Percentiles rank a stretch among this genome's conserved stretches.
Evolutionary conservation across 108 stramenopile genomes (phyloP).

Genomic region (Skeletonema costatum): DNA sequence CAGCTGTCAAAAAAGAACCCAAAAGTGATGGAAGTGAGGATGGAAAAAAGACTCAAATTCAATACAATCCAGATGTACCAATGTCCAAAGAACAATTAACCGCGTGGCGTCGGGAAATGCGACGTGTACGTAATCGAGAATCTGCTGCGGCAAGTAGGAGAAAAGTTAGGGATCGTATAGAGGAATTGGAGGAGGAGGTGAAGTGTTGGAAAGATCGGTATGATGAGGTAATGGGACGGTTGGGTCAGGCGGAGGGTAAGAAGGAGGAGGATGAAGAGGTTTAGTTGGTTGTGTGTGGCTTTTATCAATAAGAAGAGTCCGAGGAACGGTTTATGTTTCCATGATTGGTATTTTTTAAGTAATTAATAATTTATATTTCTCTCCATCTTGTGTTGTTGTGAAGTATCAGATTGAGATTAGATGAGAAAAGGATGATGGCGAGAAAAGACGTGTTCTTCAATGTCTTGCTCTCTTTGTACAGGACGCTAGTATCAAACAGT

Average conservation of each 20-base stretch:
- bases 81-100: conserved; percentile 89
- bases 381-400: neutral
- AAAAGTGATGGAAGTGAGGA: neutral
- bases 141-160: conserved; percentile 83
- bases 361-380: neutral
- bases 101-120: conserved; percentile 82
- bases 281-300: neutral
- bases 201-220: conserved; percentile 79
- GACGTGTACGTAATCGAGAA: conserved; percentile 84
- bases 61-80: conserved; percentile 86
- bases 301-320: neutral
- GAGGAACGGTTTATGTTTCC: neutral
- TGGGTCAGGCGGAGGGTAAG: conserved; percentile 25
- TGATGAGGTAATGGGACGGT: conserved; percentile 63
- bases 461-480: neutral
- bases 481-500: no score
- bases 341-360: neutral
- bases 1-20: neutral
- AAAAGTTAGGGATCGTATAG: conserved; percentile 73
- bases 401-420: neutral
- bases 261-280: conserved; percentile 3
- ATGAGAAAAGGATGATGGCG: neutral
- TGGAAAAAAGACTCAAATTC: conserved; percentile 57
- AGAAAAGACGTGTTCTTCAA: neutral
- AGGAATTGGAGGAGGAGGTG: conserved; percentile 82